Base-by-base conservation (phyloP, 2,329 filamentous ascomycete genomes). In the Monilinia vaccinii-corymbosi region DNA sequence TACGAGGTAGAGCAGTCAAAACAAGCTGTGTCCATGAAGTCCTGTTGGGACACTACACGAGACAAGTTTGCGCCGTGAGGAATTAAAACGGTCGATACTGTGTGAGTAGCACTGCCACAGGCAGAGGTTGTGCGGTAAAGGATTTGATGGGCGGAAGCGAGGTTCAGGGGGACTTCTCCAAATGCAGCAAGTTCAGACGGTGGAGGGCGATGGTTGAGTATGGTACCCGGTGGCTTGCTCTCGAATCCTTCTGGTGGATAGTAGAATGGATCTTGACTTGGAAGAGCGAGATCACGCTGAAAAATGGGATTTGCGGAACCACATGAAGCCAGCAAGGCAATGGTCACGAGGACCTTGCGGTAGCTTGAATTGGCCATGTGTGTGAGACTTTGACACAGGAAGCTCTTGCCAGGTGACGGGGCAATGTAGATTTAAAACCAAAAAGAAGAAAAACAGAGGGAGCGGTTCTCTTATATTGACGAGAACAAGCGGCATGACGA, bases 21-120 rank as follows among this genome's bases (percentile, higher is more conserved):
- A 32, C 71, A 68, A 14, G 73, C 72, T 7, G 74, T 73, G 55
- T 78, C 69, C 56, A 75, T 71, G 0, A 75, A 68, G 8, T 75
- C 68, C 59, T 78, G 75, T 60, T 76, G 78, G 0, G 76, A 78
- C 2, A 79, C 64, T 0, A 79, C n/a, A 31, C 18, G 18, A 60
- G 9, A 34, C 32, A 18, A 21, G 42, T 18, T 23, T n/a, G 21
- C 56, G 21, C 16, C 34, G 18, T 23, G 62, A 4, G 75, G 75
- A 2, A 75, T 57, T 8, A 77, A 62, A 1, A 77, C 67, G 0
- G 75, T 77, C 1, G 74, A 68, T 0, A 75, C 72, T 2, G 75
- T 71, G 1, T 70, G 71, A 3, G 72, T 71, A 9, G 75, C 69
- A 4, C 73, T 67, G 31, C 70, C 69, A 13, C 67, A 65, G 38